Base-by-base conservation (phyloP, 345 rosid species). In the Eucalyptus regnans region DNA sequence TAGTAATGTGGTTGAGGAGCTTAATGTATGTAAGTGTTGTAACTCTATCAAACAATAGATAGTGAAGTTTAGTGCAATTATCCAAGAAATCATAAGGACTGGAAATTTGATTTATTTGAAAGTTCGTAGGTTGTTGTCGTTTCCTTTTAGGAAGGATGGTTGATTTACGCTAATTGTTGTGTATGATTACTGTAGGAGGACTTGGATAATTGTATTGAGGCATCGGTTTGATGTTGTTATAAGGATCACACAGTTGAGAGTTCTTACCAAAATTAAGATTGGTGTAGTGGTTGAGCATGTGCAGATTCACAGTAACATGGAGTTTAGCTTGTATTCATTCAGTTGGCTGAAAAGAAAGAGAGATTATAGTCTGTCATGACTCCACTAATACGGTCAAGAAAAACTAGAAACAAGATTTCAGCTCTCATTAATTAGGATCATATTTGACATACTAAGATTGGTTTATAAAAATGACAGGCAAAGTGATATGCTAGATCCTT, bases 61-160 rank as follows among this genome's bases (percentile, higher is more conserved):
- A 66, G 37, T 66, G 79, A 22, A 4, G 9, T 66, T 66, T 16
- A 66, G 3, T 8, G 31, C 11, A n/a, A 66, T 15, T 66, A 8
- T 31, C 20, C 5, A 8, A 66, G 22, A 66, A 66, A 66, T 33
- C 18, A 31, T 7, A 8, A 8, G 79, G 79, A 66, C 18, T 66
- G 6, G 10, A n/a, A 7, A 66, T 7, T 66, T 66, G 37, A 66
- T 17, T 66, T 33, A 66, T 7, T 66, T 66, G 11, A 31, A 66
- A 5, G 20, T 66, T 66, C 3, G 11, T 31, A 3, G 17, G 9
- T 16, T 15, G 41, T n/a, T 3, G 0, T 1, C 3, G 9, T 31
- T 31, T n/a, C 76, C 37, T 64, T 64, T 16, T 29, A 64, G 76
- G 37, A 64, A 64, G 9, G 8, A 14, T n/a, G 76, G 17, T 64